Conservation (phyloP, 2,329 filamentous ascomycete genomes). For the Phaeosphaeriaceae sp. region DNA sequence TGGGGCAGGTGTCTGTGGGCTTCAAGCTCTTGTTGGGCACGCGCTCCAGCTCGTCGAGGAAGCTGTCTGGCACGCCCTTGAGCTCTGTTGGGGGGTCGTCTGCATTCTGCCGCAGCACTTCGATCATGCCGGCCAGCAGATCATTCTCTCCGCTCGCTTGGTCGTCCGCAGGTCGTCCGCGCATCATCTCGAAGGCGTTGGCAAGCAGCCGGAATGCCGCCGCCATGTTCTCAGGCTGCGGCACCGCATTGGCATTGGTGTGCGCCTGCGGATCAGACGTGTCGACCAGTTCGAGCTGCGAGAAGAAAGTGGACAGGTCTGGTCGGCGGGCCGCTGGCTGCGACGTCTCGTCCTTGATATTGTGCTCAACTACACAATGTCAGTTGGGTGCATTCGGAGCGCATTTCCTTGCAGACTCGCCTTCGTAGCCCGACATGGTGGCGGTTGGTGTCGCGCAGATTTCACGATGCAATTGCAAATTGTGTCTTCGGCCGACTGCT, state of each 20-base stretch:
- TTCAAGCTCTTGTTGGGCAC: constrained; percentile 64
- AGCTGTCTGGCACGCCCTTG: constrained; percentile 67
- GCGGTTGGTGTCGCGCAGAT: constrained; percentile 19
- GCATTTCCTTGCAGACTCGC: constrained; percentile 29
- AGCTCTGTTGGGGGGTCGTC: constrained; percentile 67
- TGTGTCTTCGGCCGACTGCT: constrained; percentile 5
- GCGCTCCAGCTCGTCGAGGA: constrained; percentile 66
- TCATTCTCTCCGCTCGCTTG: constrained; percentile 39
- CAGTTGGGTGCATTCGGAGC: constrained; percentile 11
- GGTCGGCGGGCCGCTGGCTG: constrained; percentile 60
- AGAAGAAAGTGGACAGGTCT: constrained; percentile 71
- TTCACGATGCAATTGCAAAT: constrained; percentile 28
- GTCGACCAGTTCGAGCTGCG: constrained; percentile 64
- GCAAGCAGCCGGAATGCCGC: constrained; percentile 67
- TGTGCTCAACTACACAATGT: constrained; percentile 56
- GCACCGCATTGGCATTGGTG: constrained; percentile 64
- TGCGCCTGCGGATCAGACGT: constrained; percentile 59
- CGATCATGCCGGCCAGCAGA: constrained; percentile 63
- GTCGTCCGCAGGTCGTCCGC: constrained; percentile 47
- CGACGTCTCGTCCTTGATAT: constrained; percentile 49
- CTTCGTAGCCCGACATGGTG: constrained; percentile 57
- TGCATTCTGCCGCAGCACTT: constrained; percentile 61
- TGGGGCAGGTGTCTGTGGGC: constrained; percentile 62
- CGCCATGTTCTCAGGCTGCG: constrained; percentile 66
- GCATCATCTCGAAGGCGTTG: constrained; percentile 67